Conservation (phyloP, 78 protist species). For the Paulinella micropora region DNA sequence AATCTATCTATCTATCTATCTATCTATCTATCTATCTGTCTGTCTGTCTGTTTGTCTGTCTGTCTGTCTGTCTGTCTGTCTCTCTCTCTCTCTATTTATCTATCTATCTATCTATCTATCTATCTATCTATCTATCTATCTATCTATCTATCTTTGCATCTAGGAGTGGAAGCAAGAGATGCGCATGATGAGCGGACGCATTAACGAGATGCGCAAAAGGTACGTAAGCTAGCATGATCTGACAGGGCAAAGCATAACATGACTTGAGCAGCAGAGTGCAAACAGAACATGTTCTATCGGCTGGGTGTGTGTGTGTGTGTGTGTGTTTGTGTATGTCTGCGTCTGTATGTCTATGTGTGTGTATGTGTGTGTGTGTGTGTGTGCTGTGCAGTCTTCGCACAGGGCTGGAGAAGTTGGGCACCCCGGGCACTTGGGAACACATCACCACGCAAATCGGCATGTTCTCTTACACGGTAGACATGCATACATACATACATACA, state of each 20-base stretch:
- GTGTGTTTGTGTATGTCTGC: not conserved
- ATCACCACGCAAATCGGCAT: constrained; percentile 88
- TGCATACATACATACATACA: constrained; percentile 25
- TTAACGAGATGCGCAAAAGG: constrained; percentile 1
- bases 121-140: not conserved
- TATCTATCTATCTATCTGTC: not conserved
- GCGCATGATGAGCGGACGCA: constrained; percentile 50
- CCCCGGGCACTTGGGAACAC: constrained; percentile 73
- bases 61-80: not conserved
- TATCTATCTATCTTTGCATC: not conserved
- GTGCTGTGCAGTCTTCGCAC: not conserved
- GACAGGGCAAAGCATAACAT: no score
- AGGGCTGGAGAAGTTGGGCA: not conserved
- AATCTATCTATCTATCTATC: not conserved
- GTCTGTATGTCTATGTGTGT: not conserved
- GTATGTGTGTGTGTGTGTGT: not conserved
- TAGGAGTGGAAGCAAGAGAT: not conserved
- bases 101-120: not conserved
- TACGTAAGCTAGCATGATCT: no score
- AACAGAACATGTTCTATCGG: no score
- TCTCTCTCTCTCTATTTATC: not conserved
- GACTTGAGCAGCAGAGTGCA: no score
- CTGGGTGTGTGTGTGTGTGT: not conserved
- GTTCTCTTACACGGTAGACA: constrained; percentile 90
- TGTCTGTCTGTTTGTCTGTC: not conserved